Base-by-base conservation (phyloP, 139 green algal genomes). In the Coelastrella sp. region DNA sequence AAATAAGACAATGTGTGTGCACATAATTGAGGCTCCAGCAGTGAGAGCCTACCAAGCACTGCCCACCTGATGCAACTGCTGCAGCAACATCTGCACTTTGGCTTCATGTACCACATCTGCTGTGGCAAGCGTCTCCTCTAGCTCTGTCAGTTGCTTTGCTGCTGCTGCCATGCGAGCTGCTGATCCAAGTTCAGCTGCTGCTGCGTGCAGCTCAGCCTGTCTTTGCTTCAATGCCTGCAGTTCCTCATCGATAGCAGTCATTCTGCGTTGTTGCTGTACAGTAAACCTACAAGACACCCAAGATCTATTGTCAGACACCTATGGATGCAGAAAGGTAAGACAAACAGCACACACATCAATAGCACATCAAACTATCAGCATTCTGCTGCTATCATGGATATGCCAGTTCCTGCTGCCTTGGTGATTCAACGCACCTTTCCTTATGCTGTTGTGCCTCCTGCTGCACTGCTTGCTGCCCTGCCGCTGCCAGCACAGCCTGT, bases 391-490 rank as follows among this genome's bases (percentile, higher is more conserved):
- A n/a, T n/a, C n/a, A n/a, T n/a, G n/a, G n/a, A n/a, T n/a, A n/a
- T n/a, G n/a, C n/a, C n/a, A n/a, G n/a, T n/a, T n/a, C n/a, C n/a
- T n/a, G n/a, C n/a, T n/a, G n/a, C n/a, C n/a, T n/a, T n/a, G n/a
- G n/a, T n/a, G n/a, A n/a, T n/a, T n/a, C n/a, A n/a, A n/a, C n/a
- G n/a, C n/a, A 64, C 53, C 53, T n/a, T 19, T 5, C 21, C 53
- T 64, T n/a, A 17, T 82, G 76, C 32, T 80, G 27, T 32, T 50
- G 8, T 0, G 87, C 88, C 66, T 88, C 71, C 72, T 87, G 23
- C 59, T 43, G 57, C 21, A 91, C 53, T 0, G 89, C 79, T 30
- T 87, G 51, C 57, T 81, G 37, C 21, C 85, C 82, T 7, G 89
- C 89, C 4, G 72, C 82, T 17, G 64, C 72, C 4, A 66, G 37